Evolutionary conservation across 257 asterid species (phyloP).

Genomic region (Lycium barbarum): DNA sequence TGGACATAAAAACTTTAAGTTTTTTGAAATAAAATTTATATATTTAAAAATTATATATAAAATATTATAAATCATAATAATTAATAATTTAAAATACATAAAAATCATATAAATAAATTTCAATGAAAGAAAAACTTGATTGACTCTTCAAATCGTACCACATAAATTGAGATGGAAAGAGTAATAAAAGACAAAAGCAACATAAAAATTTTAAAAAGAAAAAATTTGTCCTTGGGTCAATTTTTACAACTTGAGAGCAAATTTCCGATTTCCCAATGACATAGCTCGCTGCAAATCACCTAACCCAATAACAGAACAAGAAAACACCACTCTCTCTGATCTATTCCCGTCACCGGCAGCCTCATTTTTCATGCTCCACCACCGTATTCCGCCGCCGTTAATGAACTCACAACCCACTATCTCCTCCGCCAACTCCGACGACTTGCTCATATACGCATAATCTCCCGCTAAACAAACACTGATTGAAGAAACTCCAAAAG

Average conservation of each 20-base stretch:
- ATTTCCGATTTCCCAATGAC: slow-evolving; percentile 26
- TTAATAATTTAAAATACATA: no score
- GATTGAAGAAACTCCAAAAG: slow-evolving; percentile 42
- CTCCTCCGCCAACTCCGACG: slow-evolving; percentile 55
- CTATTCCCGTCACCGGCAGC: slow-evolving; percentile 43
- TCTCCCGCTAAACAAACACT: slow-evolving; percentile 50
- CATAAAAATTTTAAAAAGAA: background rate
- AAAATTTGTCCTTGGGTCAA: background rate
- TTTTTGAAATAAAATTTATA: no score
- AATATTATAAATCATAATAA: no score
- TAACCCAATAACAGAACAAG: slow-evolving; percentile 60
- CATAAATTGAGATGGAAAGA: no score
- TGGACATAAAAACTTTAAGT: no score
- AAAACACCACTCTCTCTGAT: slow-evolving; percentile 46
- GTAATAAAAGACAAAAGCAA: background rate
- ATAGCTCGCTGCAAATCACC: slow-evolving; percentile 51
- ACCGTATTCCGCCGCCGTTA: slow-evolving; percentile 46
- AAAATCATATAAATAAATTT: no score
- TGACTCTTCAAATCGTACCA: no score
- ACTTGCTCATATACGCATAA: slow-evolving; percentile 50
- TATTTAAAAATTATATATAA: no score
- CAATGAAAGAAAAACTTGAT: no score
- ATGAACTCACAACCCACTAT: slow-evolving; percentile 62
- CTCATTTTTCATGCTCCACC: slow-evolving; percentile 67
- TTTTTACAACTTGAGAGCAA: slow-evolving; percentile 5